phyloP scores from a whole-genome alignment of 2,329 filamentous ascomycete species.

The Xylaria sp. region DNA sequence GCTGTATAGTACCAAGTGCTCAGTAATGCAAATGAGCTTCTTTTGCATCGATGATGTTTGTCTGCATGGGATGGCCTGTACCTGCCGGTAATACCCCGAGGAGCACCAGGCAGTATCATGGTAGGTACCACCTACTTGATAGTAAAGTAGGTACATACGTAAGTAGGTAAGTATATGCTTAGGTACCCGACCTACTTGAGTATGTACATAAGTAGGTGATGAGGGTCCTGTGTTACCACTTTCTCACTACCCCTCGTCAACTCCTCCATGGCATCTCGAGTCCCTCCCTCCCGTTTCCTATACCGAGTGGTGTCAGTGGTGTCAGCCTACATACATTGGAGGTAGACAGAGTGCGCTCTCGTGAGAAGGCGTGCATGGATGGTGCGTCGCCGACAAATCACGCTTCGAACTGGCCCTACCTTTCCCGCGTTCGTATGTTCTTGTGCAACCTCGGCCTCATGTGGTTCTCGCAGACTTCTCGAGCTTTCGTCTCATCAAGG shows the following conservation, averaged over 20 bases:
- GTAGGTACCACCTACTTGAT: too few species aligned
- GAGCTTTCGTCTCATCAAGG: slow-evolving; percentile 17
- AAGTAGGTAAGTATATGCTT: background rate
- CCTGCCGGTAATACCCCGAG: slow-evolving; percentile 29
- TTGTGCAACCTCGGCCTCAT: slow-evolving; percentile 37
- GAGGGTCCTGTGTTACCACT: slow-evolving; percentile 36
- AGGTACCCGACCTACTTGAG: background rate
- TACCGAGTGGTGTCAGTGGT: slow-evolving; percentile 21
- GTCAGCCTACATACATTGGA: slow-evolving; percentile 37
- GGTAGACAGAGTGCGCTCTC: slow-evolving; percentile 16
- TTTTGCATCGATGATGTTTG: background rate
- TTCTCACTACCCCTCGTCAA: slow-evolving; percentile 7
- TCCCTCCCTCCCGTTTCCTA: slow-evolving; percentile 15
- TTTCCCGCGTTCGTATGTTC: slow-evolving; percentile 27
- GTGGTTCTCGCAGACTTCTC: slow-evolving; percentile 20
- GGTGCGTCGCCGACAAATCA: slow-evolving; percentile 34
- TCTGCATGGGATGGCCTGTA: slow-evolving; percentile 5
- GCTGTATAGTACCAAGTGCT: background rate
- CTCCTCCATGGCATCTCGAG: slow-evolving; percentile 14
- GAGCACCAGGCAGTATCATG: background rate
- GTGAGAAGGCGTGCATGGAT: slow-evolving; percentile 29
- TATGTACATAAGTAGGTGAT: background rate
- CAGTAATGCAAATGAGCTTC: background rate
- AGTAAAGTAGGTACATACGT: too few species aligned
- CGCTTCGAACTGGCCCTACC: slow-evolving; percentile 16